Base-by-base conservation (phyloP, 352 stramenopile genomes). In the Globisporangium cederbergense region DNA sequence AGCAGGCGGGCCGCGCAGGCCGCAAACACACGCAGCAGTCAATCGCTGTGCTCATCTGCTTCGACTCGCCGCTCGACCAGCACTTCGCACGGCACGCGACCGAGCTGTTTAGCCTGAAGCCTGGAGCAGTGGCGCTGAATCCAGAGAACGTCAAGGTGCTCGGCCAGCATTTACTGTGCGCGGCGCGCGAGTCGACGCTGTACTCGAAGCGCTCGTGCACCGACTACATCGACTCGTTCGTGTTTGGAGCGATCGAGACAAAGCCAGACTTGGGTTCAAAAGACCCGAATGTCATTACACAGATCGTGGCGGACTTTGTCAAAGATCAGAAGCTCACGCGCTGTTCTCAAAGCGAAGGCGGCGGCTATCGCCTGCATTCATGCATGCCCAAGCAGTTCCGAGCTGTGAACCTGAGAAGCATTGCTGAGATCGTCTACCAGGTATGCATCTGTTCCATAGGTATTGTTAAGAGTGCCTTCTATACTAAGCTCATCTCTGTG, bases 1-100 rank as follows among this genome's bases (percentile, higher is more conserved):
- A 99, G 71, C 97, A 99, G 77, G 90, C 96, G 18, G 97, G 97
- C 11, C 86, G 97, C 52, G 96, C 97, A 32, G 97, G 97, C 11
- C 81, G 97, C 14, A 87, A 89, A 42, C 73, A 86, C 40, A 77
- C 66, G 22, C 70, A 86, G 54, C 73, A 85, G 57, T 98, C 93
- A 9, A 79, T 98, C 9, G 83, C 95, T 0, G 79, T 99, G n/a
- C 90, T 98, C 64, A 77, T 99, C 34, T 98, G 90, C 66, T 99
- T 98, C 62, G 91, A 98, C 70, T 79, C 90, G 8, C 95, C 97
- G 10, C 76, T 98, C 14, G 97, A 99, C 54, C 96, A 99, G 60
- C 87, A 96, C 70, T 91, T 96, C 74, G 83, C 85, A 6, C 67
- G 78, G 1, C 72, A 95, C 49, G 74, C 77, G 0, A 30, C 49